Evolutionary conservation across 306 rosid genomes (phyloP).

Genomic region (Castanea mollissima): DNA sequence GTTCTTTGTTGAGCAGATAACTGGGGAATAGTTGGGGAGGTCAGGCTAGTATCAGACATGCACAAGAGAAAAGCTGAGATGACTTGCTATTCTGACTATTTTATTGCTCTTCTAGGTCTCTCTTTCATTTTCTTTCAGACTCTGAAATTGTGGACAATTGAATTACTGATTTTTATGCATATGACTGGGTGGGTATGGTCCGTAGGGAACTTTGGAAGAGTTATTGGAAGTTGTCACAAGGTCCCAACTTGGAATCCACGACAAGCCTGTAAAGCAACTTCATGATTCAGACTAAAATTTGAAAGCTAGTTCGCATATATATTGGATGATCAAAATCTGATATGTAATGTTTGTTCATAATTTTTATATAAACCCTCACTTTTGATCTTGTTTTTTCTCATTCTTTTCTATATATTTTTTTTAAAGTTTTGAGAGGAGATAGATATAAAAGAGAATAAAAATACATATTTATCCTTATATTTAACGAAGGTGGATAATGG

Average conservation of each 20-base stretch:
- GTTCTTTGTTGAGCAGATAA: conserved; percentile 13
- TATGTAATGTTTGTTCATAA: too few relatives aligned
- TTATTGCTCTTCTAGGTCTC: conserved; percentile 37
- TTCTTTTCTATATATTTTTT: too few relatives aligned
- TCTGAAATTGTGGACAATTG: too few relatives aligned
- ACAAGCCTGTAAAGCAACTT: conserved; percentile 24
- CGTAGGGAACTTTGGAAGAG: conserved; percentile 29
- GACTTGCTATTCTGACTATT: conserved; percentile 31
- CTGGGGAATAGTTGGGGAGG: conserved; percentile 35
- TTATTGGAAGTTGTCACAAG: conserved; percentile 29
- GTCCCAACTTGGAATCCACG: conserved; percentile 38
- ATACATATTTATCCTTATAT: too few relatives aligned
- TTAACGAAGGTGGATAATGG: too few relatives aligned
- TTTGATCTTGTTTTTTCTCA: too few relatives aligned
- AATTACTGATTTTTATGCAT: not conserved
- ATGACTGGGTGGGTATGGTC: conserved; percentile 15
- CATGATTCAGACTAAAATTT: not conserved
- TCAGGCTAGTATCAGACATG: conserved; percentile 34
- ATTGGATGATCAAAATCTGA: not conserved
- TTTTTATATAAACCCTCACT: too few relatives aligned
- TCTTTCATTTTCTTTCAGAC: not conserved
- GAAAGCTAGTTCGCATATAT: not conserved
- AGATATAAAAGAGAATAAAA: too few relatives aligned
- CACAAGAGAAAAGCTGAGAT: conserved; percentile 35
- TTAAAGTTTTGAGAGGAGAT: too few relatives aligned